A percentile compares a stretch with the other conserved stretches of the same genome.
phyloP scores from a whole-genome alignment of 306 rosid species.

The Ormosia emarginata region DNA sequence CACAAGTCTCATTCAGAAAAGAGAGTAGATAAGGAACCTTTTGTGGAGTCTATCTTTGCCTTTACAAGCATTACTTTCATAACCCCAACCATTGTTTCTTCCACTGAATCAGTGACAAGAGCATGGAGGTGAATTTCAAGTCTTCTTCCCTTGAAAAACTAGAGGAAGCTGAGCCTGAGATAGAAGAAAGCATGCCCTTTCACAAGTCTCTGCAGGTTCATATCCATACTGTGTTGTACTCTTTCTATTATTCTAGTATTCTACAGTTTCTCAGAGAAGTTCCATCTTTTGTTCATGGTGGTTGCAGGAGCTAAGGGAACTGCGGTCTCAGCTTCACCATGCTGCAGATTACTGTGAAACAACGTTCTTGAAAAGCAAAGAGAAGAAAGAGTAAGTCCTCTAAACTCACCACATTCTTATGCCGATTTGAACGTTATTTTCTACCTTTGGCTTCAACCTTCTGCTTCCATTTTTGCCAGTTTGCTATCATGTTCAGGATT shows the following conservation, averaged over 20 bases:
- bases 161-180: constrained; percentile 36
- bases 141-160: constrained; percentile 35
- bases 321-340: constrained; percentile 77
- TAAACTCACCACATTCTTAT: background rate
- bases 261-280: background rate
- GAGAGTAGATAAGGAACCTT: constrained; percentile 17
- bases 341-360: constrained; percentile 91
- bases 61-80: background rate
- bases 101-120: background rate
- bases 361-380: constrained; percentile 59
- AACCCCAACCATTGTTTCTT: background rate
- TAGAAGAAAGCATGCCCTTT: constrained; percentile 41
- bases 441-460: background rate
- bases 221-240: background rate
- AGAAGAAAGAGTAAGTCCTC: constrained; percentile 63
- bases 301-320: constrained; percentile 63
- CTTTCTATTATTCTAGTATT: background rate
- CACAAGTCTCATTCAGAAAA: constrained; percentile 10
- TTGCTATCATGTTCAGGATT: constrained; percentile 15
- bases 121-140: constrained; percentile 43
- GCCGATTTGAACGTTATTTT: background rate
- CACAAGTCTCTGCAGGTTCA: constrained; percentile 67
- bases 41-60: background rate
- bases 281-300: background rate
- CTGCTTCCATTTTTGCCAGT: background rate